Evolutionary conservation across 805 yeast species (phyloP).

Genomic region (Kodamaea fukazawae): DNA sequence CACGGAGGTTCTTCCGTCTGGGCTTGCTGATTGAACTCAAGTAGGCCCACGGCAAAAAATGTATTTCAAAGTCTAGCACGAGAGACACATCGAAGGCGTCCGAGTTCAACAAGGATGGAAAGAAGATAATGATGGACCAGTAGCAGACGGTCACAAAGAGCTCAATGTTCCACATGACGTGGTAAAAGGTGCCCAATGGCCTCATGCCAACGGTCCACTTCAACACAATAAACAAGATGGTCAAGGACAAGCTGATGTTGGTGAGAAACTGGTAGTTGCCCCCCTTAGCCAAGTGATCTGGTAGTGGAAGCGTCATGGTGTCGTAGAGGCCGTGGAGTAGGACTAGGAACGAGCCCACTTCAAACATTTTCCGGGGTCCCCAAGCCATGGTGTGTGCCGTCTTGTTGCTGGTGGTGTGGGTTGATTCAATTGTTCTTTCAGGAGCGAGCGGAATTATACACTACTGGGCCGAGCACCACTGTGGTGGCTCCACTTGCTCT

Average conservation of each 20-base stretch:
- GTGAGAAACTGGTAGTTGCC: conserved; percentile 27
- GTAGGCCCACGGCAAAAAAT: conserved; percentile 24
- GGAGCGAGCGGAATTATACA: too few relatives aligned
- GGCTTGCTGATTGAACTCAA: conserved; percentile 9
- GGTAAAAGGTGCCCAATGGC: conserved; percentile 6
- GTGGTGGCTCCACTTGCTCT: too few relatives aligned
- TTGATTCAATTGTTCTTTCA: too few relatives aligned
- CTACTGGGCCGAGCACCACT: too few relatives aligned
- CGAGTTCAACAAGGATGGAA: conserved; percentile 16
- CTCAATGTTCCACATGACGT: conserved; percentile 19
- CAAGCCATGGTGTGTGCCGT: background rate
- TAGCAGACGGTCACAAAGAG: conserved; percentile 22
- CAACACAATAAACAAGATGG: conserved; percentile 7
- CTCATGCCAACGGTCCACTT: conserved; percentile 3
- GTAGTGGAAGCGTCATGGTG: conserved; percentile 17
- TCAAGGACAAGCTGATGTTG: conserved; percentile 16
- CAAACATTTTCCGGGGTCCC: background rate
- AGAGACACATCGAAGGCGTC: conserved; percentile 17
- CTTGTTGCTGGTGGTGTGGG: too few relatives aligned
- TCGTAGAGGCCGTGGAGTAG: conserved; percentile 13
- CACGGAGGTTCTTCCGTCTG: too few relatives aligned
- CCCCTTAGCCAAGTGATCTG: conserved; percentile 19
- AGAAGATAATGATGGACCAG: conserved; percentile 19
- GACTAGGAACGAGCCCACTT: conserved; percentile 3
- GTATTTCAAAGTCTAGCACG: conserved; percentile 22